Evolutionary conservation across 768 basidiomycete genomes (phyloP).

Genomic region (Dioszegia hungarica): DNA sequence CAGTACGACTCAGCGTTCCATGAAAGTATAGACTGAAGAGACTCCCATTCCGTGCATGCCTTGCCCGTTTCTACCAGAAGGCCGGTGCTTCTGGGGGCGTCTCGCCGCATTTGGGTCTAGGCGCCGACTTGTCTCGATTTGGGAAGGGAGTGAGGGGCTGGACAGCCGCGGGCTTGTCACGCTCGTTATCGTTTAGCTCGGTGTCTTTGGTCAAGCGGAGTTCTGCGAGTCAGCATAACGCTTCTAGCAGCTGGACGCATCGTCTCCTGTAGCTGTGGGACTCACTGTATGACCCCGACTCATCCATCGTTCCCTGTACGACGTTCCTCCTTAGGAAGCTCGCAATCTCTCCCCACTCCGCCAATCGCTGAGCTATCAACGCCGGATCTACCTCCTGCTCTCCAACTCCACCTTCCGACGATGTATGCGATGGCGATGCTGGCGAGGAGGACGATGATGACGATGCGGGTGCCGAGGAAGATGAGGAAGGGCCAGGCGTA

Average conservation of each 20-base stretch:
- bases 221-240: conserved; percentile 51
- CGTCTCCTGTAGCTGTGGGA: too few species aligned
- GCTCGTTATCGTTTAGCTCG: conserved; percentile 78
- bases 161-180: conserved; percentile 60
- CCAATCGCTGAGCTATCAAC: conserved; percentile 28
- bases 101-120: conserved; percentile 9
- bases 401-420: background rate
- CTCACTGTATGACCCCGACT: conserved; percentile 59
- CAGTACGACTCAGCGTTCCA: too few species aligned
- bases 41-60: too few species aligned
- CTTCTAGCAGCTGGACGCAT: too few species aligned
- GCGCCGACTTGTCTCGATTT: conserved; percentile 28
- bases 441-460: background rate
- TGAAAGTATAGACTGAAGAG: too few species aligned
- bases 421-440: background rate
- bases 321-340: conserved; percentile 71
- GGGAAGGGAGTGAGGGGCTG: conserved; percentile 45
- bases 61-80: background rate
- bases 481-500: conserved; percentile 2
- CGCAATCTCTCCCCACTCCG: conserved; percentile 68
- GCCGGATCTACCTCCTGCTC: conserved; percentile 8
- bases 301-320: conserved; percentile 66
- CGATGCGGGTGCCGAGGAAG: conserved; percentile 5
- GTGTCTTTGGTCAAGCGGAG: conserved; percentile 72
- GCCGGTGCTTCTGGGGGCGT: conserved; percentile 4